Evolutionary conservation across 2,329 filamentous ascomycete genomes (phyloP).

Genomic region (Incumbomyces lentus): DNA sequence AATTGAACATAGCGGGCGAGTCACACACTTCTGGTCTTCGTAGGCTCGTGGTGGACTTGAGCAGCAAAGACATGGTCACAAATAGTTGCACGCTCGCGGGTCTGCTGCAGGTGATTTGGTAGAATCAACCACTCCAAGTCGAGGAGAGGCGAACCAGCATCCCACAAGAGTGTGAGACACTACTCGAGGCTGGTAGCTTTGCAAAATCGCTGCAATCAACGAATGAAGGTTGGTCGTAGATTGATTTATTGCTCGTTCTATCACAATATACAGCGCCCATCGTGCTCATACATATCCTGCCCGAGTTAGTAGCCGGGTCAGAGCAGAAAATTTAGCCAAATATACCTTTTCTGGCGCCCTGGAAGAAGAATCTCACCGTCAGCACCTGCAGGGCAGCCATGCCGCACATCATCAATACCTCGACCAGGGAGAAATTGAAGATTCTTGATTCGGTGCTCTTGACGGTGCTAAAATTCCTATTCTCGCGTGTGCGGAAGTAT

Average conservation of each 20-base stretch:
- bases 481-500: slow-evolving; percentile 98
- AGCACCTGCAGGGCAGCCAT: slow-evolving; percentile 98
- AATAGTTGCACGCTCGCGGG: no score
- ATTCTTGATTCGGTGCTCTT: slow-evolving; percentile 91
- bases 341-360: slow-evolving; percentile 59
- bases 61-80: no score
- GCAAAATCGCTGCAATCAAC: no score
- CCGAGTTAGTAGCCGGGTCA: neutral
- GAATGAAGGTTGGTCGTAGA: no score
- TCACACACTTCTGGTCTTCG: no score
- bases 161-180: no score
- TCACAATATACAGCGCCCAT: neutral
- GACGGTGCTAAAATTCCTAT: slow-evolving; percentile 97
- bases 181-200: no score
- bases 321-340: neutral
- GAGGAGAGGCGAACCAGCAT: no score
- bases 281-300: slow-evolving; percentile 5
- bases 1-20: no score
- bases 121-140: no score
- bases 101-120: no score
- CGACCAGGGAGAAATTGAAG: slow-evolving; percentile 93
- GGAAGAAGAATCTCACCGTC: slow-evolving; percentile 97
- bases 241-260: neutral
- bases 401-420: slow-evolving; percentile 78
- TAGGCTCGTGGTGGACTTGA: no score